Percentiles rank a stretch among this genome's conserved stretches.
Conservation (phyloP, 139 green algal species). For the Chara braunii region DNA sequence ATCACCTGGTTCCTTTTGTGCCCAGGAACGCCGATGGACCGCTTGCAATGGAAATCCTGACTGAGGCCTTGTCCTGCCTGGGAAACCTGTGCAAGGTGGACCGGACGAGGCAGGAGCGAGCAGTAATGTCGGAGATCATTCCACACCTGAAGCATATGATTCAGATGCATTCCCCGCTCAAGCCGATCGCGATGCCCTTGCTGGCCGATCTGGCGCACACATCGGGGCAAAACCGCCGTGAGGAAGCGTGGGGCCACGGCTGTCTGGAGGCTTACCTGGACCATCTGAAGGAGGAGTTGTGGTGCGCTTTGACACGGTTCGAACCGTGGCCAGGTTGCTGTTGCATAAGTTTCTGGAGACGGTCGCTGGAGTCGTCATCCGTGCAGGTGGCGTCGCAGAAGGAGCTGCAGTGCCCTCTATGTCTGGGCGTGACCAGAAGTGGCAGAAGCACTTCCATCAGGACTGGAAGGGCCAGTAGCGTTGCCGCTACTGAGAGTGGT, state of each 20-base stretch:
- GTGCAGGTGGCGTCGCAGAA: too few relatives aligned
- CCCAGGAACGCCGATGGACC: too few relatives aligned
- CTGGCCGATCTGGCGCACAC: slow-evolving; percentile 38
- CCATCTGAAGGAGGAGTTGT: slow-evolving; percentile 22
- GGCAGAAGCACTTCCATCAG: too few relatives aligned
- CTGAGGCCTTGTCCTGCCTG: too few relatives aligned
- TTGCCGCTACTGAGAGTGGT: too few relatives aligned
- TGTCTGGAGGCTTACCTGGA: slow-evolving; percentile 38
- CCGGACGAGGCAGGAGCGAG: slow-evolving; percentile 38
- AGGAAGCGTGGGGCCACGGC: slow-evolving; percentile 21
- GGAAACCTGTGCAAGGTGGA: slow-evolving; percentile 44
- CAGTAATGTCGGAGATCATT: slow-evolving; percentile 31
- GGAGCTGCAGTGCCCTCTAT: too few relatives aligned
- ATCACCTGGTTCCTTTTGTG: slow-evolving; percentile 25
- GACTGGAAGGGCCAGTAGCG: too few relatives aligned
- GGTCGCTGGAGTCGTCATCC: too few relatives aligned
- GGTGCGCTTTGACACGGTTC: slow-evolving; percentile 19
- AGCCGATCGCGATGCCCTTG: slow-evolving; percentile 39
- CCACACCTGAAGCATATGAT: slow-evolving; percentile 24
- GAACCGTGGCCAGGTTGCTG: slow-evolving; percentile 26
- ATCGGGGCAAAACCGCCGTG: slow-evolving; percentile 21
- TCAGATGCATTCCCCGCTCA: slow-evolving; percentile 1
- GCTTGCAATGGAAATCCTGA: too few relatives aligned
- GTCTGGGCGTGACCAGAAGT: too few relatives aligned
- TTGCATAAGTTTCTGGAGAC: too few relatives aligned